phyloP scores from a whole-genome alignment of 768 basidiomycete genomes.

The Rossbeevera mucosa region DNA sequence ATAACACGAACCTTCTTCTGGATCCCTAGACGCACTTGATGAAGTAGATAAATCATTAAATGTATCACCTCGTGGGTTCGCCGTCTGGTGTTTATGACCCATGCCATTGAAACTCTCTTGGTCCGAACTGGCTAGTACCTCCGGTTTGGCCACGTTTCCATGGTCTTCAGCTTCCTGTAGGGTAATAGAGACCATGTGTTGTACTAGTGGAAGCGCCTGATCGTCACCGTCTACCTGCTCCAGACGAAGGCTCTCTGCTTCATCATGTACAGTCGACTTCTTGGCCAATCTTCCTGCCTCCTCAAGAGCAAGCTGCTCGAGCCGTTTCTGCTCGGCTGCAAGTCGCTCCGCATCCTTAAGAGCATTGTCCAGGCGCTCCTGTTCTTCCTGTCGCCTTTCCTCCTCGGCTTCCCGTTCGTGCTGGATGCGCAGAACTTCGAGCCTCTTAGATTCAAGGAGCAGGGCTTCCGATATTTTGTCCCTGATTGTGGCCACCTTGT shows the following conservation, averaged over 20 bases:
- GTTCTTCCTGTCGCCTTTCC: conserved; percentile 15
- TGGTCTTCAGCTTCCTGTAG: conserved; percentile 1
- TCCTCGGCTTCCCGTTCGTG: conserved; percentile 27
- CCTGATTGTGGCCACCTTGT: conserved; percentile 30
- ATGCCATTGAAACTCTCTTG: background rate
- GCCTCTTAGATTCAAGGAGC: conserved; percentile 39
- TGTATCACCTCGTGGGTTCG: background rate
- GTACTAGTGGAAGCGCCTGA: background rate
- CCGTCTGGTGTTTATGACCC: background rate
- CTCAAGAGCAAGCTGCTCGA: conserved; percentile 18
- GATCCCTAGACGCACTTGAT: background rate
- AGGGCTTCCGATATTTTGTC: conserved; percentile 37
- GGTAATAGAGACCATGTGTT: background rate
- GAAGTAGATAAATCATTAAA: background rate
- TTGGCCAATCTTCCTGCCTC: conserved; percentile 4
- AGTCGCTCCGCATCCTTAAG: conserved; percentile 33
- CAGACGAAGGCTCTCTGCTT: conserved; percentile 25
- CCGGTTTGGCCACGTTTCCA: conserved; percentile 1
- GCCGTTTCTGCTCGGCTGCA: conserved; percentile 25
- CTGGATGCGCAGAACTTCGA: conserved; percentile 35
- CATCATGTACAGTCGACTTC: conserved; percentile 16
- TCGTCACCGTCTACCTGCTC: conserved; percentile 11
- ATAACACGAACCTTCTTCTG: conserved; percentile 24
- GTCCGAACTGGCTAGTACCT: background rate
- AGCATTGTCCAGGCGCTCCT: conserved; percentile 31